These are phyloP conservation scores for Citrus mangshanensis DNA, from an alignment of 345 rosid species.

Conservation along the genomic window DNA sequence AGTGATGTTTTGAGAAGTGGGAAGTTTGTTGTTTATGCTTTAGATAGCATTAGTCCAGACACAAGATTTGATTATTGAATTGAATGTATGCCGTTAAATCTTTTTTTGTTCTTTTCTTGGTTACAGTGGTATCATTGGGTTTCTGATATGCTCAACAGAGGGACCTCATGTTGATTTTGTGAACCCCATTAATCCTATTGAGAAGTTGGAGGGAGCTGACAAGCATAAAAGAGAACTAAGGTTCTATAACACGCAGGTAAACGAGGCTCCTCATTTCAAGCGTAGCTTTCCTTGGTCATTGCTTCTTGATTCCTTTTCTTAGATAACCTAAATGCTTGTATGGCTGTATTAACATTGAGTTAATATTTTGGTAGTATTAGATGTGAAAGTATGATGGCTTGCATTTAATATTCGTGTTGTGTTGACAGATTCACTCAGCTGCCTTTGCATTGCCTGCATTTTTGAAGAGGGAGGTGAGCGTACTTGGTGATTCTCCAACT, in stretches of 20 bases:
- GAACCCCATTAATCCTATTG: conserved; percentile 87
- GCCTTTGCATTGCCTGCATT: conserved; percentile 87
- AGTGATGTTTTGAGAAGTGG: background rate
- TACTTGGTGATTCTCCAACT: conserved; percentile 27
- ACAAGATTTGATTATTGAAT: conserved; percentile 1
- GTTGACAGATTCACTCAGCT: conserved; percentile 74
- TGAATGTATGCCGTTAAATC: background rate
- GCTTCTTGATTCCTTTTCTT: background rate
- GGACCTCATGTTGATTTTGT: conserved; percentile 79
- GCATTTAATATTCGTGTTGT: background rate
- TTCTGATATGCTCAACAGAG: conserved; percentile 71
- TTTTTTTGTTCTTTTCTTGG: background rate
- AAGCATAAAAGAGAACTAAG: conserved; percentile 62
- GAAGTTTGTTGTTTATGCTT: background rate
- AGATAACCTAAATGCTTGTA: background rate
- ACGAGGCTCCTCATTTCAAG: conserved; percentile 3
- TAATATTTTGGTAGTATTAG: background rate
- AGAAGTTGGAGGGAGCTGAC: conserved; percentile 69
- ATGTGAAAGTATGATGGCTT: background rate
- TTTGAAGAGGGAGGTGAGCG: conserved; percentile 69
- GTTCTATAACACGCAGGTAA: conserved; percentile 85
- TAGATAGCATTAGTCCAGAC: background rate
- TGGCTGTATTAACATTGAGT: background rate
- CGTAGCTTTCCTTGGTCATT: background rate
- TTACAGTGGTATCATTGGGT: conserved; percentile 91